phyloP scores from a whole-genome alignment of 1,284 basidiomycete species.

The Cryptococcus jaspeensis region DNA sequence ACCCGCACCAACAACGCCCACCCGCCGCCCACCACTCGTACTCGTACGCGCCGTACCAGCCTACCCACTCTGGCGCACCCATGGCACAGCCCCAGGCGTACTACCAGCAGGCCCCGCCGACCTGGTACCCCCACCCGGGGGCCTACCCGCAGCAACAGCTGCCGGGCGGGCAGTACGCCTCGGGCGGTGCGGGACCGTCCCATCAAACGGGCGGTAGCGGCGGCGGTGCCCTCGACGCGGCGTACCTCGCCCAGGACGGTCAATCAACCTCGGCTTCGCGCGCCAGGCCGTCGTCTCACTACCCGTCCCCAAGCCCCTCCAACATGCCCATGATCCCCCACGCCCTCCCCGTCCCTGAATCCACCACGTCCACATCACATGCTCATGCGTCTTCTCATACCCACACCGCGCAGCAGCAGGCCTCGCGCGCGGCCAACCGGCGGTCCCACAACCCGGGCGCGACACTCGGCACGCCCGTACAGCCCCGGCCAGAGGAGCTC shows the following conservation, averaged over 20 bases:
- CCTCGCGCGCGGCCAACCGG: conserved; percentile 25
- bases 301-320: conserved; percentile 11
- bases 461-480: conserved; percentile 28
- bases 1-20: not conserved
- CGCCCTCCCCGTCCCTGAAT: conserved; percentile 24
- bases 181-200: not conserved
- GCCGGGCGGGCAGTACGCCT: too few species aligned
- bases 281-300: conserved; percentile 6
- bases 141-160: too few species aligned
- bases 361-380: conserved; percentile 30
- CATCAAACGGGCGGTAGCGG: not conserved
- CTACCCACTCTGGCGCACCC: not conserved
- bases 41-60: not conserved
- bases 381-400: too few species aligned
- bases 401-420: conserved; percentile 21
- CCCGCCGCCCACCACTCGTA: conserved; percentile 1
- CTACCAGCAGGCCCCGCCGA: not conserved
- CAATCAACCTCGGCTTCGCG: conserved; percentile 27
- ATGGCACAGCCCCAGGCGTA: conserved; percentile 3
- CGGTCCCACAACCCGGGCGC: conserved; percentile 48
- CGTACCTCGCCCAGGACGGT: not conserved
- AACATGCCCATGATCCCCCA: conserved; percentile 31
- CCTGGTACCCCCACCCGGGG: too few species aligned
- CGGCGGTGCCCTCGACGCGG: not conserved
- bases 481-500: conserved; percentile 43